These are phyloP conservation scores for Chlamydomonas sphaeroides DNA, from an alignment of 139 green algal species.

Conservation along the genomic window DNA sequence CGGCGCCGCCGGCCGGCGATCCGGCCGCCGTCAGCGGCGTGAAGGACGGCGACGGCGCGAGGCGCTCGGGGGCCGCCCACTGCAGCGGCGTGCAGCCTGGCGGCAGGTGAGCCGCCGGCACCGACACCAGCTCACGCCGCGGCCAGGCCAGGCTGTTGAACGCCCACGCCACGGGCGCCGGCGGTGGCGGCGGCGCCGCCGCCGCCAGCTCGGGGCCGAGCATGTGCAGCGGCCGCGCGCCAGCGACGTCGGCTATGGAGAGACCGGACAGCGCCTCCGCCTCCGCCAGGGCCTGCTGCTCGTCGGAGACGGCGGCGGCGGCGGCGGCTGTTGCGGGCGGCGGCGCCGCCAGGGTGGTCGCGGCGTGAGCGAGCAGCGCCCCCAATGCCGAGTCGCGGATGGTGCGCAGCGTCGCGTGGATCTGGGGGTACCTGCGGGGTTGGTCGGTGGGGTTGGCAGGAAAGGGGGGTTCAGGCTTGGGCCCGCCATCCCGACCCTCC, in stretches of 20 bases:
- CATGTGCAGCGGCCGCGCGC: neutral
- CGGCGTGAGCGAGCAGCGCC: neutral
- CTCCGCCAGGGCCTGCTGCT: neutral
- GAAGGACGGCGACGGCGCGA: too few relatives aligned
- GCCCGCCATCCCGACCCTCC: neutral
- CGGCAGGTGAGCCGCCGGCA: constrained; percentile 30
- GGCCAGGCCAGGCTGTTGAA: constrained; percentile 46
- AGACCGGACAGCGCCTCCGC: neutral
- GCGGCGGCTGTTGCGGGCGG: neutral
- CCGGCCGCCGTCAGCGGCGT: too few relatives aligned
- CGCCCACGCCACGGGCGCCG: constrained; percentile 12
- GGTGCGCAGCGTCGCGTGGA: neutral
- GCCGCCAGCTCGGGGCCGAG: neutral
- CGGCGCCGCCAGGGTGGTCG: neutral
- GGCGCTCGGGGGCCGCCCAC: neutral
- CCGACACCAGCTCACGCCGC: constrained; percentile 40
- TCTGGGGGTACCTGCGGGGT: constrained; percentile 21
- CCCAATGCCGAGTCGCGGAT: constrained; percentile 4
- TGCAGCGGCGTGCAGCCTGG: neutral
- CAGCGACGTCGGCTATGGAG: neutral
- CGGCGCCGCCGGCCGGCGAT: too few relatives aligned
- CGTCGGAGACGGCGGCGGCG: neutral
- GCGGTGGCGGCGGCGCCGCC: neutral
- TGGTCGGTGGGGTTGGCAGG: neutral
- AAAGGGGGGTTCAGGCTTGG: too few relatives aligned